Base-by-base conservation (phyloP, 169 alveolate species). In the Plasmodium fragile region DNA sequence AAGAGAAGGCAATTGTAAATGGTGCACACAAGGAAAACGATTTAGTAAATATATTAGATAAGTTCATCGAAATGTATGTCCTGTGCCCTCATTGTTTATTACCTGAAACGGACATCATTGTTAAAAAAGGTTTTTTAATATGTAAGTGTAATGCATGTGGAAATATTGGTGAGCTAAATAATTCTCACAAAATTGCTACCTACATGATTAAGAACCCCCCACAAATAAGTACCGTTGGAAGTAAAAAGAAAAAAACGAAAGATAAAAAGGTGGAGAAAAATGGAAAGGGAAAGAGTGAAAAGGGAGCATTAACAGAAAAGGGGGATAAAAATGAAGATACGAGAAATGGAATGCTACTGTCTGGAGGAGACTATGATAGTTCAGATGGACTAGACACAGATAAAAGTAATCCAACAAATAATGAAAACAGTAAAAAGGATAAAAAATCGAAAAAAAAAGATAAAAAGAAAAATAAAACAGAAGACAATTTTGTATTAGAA, bases 131-230 rank as follows among this genome's bases (percentile, higher is more conserved):
- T 11, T 93, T 95, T 82, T 95, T 97, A 82, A 96, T 96, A 16
- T 96, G 98, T 22, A 93, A 97, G 55, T 99, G 99, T 96, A 98
- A 99, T 92, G 99, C 99, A 41, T 99, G 99, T 94, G 99, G 99
- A 41, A 95, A 97, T 93, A 96, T 96, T 30, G 98, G 99, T 25
- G 97, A 97, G 22, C 96, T 99, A 80, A 99, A 99, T 92, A 98
- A 96, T 94, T 93, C 98, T 8, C 99, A 99, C 96, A 98, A 98
- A 95, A 98, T 99, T 25, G 99, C 99, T 16, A 95, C 98, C 28
- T 98, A 97, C 97, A 99, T 99, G 92, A 94, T 98, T 45, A 98
- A 98, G 95, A 97, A 98, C 83, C 99, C 99, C 13, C 99, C 99
- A 3, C 96, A n/a, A 39, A 84, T 72, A 53, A 65, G 95, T 34